Percentiles rank a stretch among this genome's conserved stretches.
Conservation (phyloP, 177 flowering plant species). For the Vitis hybrid region DNA sequence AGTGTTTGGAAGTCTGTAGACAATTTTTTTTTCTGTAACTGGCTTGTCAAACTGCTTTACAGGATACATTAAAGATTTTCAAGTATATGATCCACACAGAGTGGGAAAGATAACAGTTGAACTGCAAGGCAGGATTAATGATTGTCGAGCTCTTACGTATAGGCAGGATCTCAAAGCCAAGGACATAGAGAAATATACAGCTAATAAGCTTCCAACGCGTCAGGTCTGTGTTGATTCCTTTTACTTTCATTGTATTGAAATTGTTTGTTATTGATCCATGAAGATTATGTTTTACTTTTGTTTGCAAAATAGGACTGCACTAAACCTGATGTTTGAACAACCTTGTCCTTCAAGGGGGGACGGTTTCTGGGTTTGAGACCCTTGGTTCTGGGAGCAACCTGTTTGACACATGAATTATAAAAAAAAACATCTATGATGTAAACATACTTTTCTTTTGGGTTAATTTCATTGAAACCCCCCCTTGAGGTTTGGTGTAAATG, state of each 20-base stretch:
- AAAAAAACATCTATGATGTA: no score
- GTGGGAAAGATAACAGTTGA: slow-evolving; percentile 83
- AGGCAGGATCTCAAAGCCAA: slow-evolving; percentile 80
- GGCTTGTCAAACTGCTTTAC: slow-evolving; percentile 9
- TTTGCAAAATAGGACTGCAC: neutral
- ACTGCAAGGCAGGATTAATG: slow-evolving; percentile 78
- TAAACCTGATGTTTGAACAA: no score
- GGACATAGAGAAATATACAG: slow-evolving; percentile 56
- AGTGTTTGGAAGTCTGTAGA: neutral
- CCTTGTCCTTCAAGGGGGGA: no score
- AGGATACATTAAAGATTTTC: slow-evolving; percentile 87
- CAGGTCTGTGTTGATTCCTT: slow-evolving; percentile 47
- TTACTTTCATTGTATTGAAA: neutral
- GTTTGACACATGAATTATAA: no score
- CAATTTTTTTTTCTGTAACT: neutral
- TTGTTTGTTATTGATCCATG: neutral
- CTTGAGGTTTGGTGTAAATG: no score
- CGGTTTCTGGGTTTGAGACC: no score
- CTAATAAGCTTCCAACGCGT: slow-evolving; percentile 64
- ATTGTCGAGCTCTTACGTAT: slow-evolving; percentile 66
- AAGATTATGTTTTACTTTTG: neutral
- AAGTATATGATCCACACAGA: slow-evolving; percentile 74
- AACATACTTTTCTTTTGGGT: no score
- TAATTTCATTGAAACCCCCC: no score
- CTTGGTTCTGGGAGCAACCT: no score